Percentiles rank a stretch among this genome's conserved stretches.
Evolutionary conservation across 257 asterid genomes (phyloP).

Genomic region (Lycium ferocissimum): DNA sequence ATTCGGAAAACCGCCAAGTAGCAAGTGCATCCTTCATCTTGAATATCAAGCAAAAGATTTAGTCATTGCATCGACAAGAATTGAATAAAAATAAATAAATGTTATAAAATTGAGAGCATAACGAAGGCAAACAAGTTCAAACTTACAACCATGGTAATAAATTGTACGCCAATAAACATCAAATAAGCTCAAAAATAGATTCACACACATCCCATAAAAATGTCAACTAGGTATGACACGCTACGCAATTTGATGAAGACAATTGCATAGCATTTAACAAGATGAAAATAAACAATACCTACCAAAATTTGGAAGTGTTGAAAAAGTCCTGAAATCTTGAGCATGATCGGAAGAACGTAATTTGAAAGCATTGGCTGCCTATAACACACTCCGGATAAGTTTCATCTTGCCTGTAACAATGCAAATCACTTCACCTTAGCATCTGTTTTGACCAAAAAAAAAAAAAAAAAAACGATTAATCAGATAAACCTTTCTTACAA

Average conservation of each 20-base stretch:
- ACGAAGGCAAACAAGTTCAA: not conserved
- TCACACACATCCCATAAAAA: not conserved
- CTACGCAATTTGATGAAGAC: not conserved
- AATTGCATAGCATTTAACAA: not conserved
- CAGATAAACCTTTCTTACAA: no score
- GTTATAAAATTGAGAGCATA: not conserved
- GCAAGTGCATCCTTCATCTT: not conserved
- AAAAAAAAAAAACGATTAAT: no score
- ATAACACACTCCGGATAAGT: not conserved
- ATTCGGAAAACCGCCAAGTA: not conserved
- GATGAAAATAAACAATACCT: not conserved
- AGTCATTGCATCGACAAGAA: not conserved
- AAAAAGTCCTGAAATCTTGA: conserved; percentile 23
- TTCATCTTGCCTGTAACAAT: conserved; percentile 26
- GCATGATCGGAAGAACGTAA: conserved; percentile 7
- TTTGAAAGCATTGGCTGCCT: conserved; percentile 28
- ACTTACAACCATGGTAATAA: not conserved
- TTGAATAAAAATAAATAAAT: not conserved
- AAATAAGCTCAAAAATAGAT: not conserved
- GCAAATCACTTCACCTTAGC: not conserved
- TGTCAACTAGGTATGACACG: not conserved
- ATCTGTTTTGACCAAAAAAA: not conserved
- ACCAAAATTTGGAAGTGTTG: conserved; percentile 19
- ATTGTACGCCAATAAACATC: not conserved
- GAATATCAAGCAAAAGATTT: not conserved